These are phyloP conservation scores for Beauveria pseudobassiana DNA, from an alignment of 2,329 filamentous ascomycete genomes.

Conservation along the genomic window DNA sequence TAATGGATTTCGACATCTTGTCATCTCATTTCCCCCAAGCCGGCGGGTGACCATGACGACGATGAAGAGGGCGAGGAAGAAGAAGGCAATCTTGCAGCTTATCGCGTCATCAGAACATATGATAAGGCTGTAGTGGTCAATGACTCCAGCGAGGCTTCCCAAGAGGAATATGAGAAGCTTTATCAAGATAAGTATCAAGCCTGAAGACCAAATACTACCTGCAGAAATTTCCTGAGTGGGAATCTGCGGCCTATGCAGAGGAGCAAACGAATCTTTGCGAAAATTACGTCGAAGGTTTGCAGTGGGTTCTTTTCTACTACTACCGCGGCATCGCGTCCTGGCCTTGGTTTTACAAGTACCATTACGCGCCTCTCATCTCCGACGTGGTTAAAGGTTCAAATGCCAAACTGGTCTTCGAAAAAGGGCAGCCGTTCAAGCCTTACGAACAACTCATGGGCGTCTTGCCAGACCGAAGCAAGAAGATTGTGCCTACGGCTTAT, in stretches of 20 bases:
- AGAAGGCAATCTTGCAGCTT: conserved; percentile 77
- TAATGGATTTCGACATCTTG: conserved; percentile 44
- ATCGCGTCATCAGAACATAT: conserved; percentile 81
- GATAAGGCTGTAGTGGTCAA: conserved; percentile 85
- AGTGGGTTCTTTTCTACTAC: conserved; percentile 98
- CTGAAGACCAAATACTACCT: conserved; percentile 93
- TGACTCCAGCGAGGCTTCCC: conserved; percentile 67
- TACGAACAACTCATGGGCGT: conserved; percentile 99
- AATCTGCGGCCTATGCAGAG: conserved; percentile 62
- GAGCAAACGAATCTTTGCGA: conserved; percentile 79
- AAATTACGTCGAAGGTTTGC: conserved; percentile 94
- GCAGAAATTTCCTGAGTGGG: conserved; percentile 83
- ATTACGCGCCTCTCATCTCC: conserved; percentile 97
- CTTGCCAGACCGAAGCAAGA: conserved; percentile 92
- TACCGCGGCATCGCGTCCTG: conserved; percentile 95
- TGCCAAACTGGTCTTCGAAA: conserved; percentile 83
- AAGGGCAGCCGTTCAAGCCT: conserved; percentile 90
- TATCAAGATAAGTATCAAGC: conserved; percentile 84
- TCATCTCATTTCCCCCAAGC: conserved; percentile 42
- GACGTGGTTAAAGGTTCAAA: conserved; percentile 84
- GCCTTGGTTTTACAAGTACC: conserved; percentile 97
- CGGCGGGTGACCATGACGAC: conserved; percentile 53
- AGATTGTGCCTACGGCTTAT: conserved; percentile 82
- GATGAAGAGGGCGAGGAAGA: conserved; percentile 51
- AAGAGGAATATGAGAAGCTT: conserved; percentile 70